Base-by-base conservation (phyloP, 768 basidiomycete genomes). In the Psilocybe cubensis region DNA sequence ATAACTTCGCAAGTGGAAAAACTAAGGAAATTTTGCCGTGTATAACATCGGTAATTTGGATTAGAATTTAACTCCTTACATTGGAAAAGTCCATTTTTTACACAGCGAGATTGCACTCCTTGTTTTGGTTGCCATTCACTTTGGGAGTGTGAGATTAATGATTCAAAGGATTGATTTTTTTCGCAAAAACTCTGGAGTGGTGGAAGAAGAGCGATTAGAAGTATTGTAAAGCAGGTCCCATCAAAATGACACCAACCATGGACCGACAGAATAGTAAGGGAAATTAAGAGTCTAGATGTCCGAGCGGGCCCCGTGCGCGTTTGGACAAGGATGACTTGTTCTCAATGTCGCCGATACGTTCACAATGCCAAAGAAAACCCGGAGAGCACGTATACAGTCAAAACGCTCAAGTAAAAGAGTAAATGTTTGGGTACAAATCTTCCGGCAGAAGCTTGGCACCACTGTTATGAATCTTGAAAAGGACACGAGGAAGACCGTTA, bases 331-430 rank as follows among this genome's bases (percentile, higher is more conserved):
- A 31, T 28, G 18, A 35, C 18, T 33, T 21, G 28, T 9, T 11
- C 20, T 35, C 28, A 31, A 49, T 49, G 31, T 28, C n/a, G 47
- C 47, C 47, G 47, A 49, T 6, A 21, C 8, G 27, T 21, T 10
- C 31, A 23, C 23, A 52, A 40, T 27, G 12, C 50, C 50, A 52
- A 24, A 52, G 50, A 52, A 52, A 24, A 40, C 27, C 50, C 50
- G 50, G 21, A 4, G n/a, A 52, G 9, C 31, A 20, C 35, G 6
- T n/a, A 27, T 41, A 3, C 3, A 6, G 5, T 17, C n/a, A 42
- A 9, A 11, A 5, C 3, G 17, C 31, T 10, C 14, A 18, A 21
- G 28, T 33, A 31, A 18, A 3, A 18, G 28, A 6, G 23, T 35
- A 4, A 9, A 41, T 23, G 8, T 10, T 24, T 14, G 18, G n/a